phyloP scores from a whole-genome alignment of 2,329 filamentous ascomycete species.

The Neopestalotiopsis rosae region DNA sequence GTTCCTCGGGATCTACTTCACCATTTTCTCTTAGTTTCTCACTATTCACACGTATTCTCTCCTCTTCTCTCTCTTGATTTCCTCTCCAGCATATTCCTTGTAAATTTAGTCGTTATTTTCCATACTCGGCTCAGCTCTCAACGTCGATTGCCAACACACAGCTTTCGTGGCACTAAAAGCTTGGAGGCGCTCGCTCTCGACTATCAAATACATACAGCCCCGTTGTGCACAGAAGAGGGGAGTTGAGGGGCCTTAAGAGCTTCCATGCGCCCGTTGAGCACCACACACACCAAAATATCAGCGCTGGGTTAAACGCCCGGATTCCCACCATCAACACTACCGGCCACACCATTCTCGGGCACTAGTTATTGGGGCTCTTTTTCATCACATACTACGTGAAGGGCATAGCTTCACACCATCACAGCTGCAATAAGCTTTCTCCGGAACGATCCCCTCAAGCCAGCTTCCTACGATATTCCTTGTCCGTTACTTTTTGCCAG shows the following conservation, averaged over 20 bases:
- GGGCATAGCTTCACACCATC: constrained; percentile 12
- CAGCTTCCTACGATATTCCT: constrained; percentile 9
- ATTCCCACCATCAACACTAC: constrained; percentile 18
- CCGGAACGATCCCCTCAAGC: constrained; percentile 10
- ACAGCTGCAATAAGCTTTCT: constrained; percentile 16
- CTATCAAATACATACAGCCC: no score
- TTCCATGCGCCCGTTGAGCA: neutral
- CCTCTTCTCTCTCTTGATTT: constrained; percentile 25
- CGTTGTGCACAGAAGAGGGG: neutral
- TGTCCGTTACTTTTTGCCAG: constrained; percentile 5
- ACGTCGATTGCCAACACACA: neutral
- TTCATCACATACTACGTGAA: constrained; percentile 12
- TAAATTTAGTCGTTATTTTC: neutral
- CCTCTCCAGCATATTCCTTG: constrained; percentile 25
- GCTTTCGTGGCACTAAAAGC: neutral
- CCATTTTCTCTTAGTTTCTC: neutral
- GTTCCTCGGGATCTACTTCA: constrained; percentile 20
- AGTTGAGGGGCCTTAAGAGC: neutral
- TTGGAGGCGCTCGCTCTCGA: constrained; percentile 1
- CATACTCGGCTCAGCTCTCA: neutral
- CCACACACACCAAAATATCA: constrained; percentile 24
- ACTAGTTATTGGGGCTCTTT: neutral
- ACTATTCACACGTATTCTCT: neutral
- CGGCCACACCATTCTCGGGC: constrained; percentile 15
- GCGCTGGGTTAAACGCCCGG: constrained; percentile 22